phyloP scores from a whole-genome alignment of 1,284 basidiomycete species.

The Coniferiporia weirii region DNA sequence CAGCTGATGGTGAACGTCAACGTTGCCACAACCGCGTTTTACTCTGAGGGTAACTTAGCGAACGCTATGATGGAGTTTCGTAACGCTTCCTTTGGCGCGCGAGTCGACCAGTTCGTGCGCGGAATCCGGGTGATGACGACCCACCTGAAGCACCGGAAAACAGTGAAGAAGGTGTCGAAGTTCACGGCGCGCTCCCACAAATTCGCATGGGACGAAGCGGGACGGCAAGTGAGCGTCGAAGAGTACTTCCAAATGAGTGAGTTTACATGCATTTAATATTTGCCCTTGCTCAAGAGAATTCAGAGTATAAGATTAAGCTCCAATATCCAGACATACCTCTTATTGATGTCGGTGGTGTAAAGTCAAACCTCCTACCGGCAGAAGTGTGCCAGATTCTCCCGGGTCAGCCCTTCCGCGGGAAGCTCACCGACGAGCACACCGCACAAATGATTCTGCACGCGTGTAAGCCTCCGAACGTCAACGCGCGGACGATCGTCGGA shows the following conservation, averaged over 20 bases:
- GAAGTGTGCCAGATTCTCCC: conserved; percentile 69
- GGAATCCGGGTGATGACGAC: conserved; percentile 53
- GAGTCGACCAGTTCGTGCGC: conserved; percentile 46
- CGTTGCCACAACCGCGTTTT: conserved; percentile 73
- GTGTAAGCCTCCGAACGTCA: conserved; percentile 61
- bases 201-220: conserved; percentile 50
- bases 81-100: conserved; percentile 46
- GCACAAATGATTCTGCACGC: conserved; percentile 63
- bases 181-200: conserved; percentile 44
- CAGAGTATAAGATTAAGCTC: conserved; percentile 56
- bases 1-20: conserved; percentile 79
- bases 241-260: conserved; percentile 58
- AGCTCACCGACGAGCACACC: conserved; percentile 62
- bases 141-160: conserved; percentile 57
- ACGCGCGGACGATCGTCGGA: conserved; percentile 52
- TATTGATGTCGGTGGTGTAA: conserved; percentile 57
- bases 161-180: conserved; percentile 46
- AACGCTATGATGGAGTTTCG: conserved; percentile 49
- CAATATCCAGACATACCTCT: conserved; percentile 48
- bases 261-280: conserved; percentile 22
- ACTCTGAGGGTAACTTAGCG: conserved; percentile 57
- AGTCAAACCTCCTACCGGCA: conserved; percentile 48
- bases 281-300: conserved; percentile 4
- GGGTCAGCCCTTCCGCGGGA: conserved; percentile 65
- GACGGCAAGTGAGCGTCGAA: conserved; percentile 49